phyloP scores from a whole-genome alignment of 164 flowering plant genomes.

The Echeveria elegans region DNA sequence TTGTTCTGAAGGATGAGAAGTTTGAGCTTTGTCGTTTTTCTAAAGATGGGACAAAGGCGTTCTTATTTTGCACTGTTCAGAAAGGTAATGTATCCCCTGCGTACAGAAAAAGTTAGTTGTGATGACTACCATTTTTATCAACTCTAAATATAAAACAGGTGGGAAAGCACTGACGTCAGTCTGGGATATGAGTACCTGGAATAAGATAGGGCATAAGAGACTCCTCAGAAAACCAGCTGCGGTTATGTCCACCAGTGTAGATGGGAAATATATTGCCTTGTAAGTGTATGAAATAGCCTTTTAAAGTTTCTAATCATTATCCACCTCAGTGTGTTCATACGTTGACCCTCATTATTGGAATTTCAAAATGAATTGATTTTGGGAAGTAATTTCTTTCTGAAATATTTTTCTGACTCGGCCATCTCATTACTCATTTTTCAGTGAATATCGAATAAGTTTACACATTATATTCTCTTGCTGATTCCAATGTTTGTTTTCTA shows the following conservation, averaged over 20 bases:
- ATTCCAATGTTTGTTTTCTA: neutral
- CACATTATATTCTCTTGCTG: neutral
- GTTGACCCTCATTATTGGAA: neutral
- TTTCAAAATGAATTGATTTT: too few relatives aligned
- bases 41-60: conserved; percentile 94
- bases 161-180: conserved; percentile 43
- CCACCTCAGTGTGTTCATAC: neutral
- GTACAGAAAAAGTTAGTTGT: neutral
- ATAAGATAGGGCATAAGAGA: conserved; percentile 74
- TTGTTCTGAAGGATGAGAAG: conserved; percentile 66
- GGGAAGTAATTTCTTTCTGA: conserved; percentile 17
- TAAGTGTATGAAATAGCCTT: conserved; percentile 30
- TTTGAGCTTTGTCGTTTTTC: conserved; percentile 90
- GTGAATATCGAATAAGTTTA: neutral
- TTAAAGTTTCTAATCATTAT: neutral
- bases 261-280: conserved; percentile 95
- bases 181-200: conserved; percentile 93
- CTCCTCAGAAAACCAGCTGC: conserved; percentile 69
- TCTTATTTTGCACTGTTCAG: conserved; percentile 72
- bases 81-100: conserved; percentile 37
- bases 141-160: conserved; percentile 6
- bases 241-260: conserved; percentile 64
- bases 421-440: neutral
- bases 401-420: neutral
- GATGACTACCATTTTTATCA: conserved; percentile 8